Base-by-base conservation (phyloP, 345 rosid genomes). In the Gossypium stocksii region DNA sequence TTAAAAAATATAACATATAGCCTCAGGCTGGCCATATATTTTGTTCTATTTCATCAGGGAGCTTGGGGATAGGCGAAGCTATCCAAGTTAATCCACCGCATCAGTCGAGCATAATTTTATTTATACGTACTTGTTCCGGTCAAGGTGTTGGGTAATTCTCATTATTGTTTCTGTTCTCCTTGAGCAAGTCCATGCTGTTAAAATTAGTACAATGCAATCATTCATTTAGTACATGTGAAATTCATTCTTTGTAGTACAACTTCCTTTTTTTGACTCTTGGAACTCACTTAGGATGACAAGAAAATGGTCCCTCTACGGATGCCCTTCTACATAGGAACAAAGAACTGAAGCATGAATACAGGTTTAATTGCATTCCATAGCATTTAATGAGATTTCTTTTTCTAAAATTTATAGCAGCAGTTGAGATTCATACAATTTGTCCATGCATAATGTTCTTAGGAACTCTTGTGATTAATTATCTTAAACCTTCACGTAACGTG, bases 1-100 rank as follows among this genome's bases (percentile, higher is more conserved):
- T n/a, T 10, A 17, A 41, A 11, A 64, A 64, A 43, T 43, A 41
- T 13, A 29, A 61, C n/a, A 62, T 65, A n/a, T 12, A 64, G 16
- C 51, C 51, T 41, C 51, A 3, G 49, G 5, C 25, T 64, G 51
- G 51, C 3, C 48, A 63, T n/a, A 60, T 14, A 15, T 9, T 63
- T 63, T 38, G 48, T 63, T 38, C 23, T 38, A 41, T 63, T 63
- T 63, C 68, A 63, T 63, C 46, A 63, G 23, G 43, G 22, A 63
- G 46, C 46, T 17, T 34, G 46, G 22, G 41, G 8, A 8, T 41
- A 64, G 27, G 51, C n/a, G 27, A 43, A 38, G 22, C 20, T n/a
- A 43, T 4, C 7, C 16, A 16, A n/a, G 15, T 64, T 43, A 64
- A 41, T 41, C 23, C 19, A 41, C 68, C 43, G 51, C 69, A 10